Conservation (phyloP, 108 stramenopile species). For the Nitzschia sp. region DNA sequence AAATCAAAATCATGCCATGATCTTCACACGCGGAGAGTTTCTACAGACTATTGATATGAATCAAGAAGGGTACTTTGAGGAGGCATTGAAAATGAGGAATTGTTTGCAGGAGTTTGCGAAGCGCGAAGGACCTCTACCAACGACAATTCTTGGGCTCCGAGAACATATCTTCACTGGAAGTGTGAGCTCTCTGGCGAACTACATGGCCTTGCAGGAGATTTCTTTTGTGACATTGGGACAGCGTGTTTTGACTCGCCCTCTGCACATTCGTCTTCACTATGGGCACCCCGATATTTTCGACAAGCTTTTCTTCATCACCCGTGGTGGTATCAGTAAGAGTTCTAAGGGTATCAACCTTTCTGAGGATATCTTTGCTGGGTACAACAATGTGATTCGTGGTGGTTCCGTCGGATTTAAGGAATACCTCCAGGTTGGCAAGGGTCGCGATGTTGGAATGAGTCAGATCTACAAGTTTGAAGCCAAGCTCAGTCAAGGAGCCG, state of each 20-base stretch:
- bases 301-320: constrained; percentile 96
- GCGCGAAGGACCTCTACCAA: constrained; percentile 84
- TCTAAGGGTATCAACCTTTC: constrained; percentile 98
- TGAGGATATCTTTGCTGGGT: constrained; percentile 98
- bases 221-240: constrained; percentile 97
- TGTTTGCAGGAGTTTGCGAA: constrained; percentile 94
- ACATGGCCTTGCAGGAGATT: constrained; percentile 98
- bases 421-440: constrained; percentile 97
- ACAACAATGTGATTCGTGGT: constrained; percentile 93
- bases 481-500: constrained; percentile 97
- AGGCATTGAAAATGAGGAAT: constrained; percentile 97
- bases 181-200: constrained; percentile 96
- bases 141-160: constrained; percentile 92
- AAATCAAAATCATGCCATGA: constrained; percentile 98
- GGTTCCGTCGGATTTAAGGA: constrained; percentile 94
- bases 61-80: constrained; percentile 98
- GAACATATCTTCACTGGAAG: constrained; percentile 99
- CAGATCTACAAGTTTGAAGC: constrained; percentile 99
- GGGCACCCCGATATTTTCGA: constrained; percentile 99
- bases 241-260: constrained; percentile 90
- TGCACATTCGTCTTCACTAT: constrained; percentile 95
- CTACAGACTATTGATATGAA: constrained; percentile 99
- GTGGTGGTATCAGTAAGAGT: constrained; percentile 95
- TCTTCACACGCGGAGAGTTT: constrained; percentile 95
- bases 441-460: constrained; percentile 98